Percentiles rank a stretch among this genome's conserved stretches.
Conservation (phyloP, 352 stramenopile genomes). For the Achlya hypogyna region DNA sequence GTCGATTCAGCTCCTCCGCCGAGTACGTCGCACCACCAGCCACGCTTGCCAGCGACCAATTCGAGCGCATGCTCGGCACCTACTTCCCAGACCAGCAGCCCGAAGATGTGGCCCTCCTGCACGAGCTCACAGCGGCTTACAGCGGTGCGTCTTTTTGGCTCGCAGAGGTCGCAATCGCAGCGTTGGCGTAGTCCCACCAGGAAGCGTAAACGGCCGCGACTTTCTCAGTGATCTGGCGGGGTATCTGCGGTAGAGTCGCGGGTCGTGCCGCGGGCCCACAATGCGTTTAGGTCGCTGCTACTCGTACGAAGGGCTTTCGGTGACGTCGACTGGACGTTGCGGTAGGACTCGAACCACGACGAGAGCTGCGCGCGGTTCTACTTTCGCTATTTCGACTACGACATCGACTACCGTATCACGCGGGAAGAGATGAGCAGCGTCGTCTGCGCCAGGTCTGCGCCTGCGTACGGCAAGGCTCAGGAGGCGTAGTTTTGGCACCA, state of each 20-base stretch:
- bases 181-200: background rate
- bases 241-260: background rate
- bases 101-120: background rate
- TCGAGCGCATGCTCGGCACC: slow-evolving; percentile 1
- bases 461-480: background rate
- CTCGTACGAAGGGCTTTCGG: background rate
- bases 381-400: slow-evolving; percentile 18
- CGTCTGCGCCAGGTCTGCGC: background rate
- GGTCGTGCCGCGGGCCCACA: no score
- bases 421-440: slow-evolving; percentile 11
- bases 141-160: background rate
- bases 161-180: no score
- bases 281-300: background rate
- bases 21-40: background rate
- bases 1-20: background rate
- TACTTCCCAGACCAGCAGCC: slow-evolving; percentile 4
- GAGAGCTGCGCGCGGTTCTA: slow-evolving; percentile 7
- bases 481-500: slow-evolving; percentile 9
- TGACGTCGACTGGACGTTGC: background rate
- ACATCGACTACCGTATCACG: slow-evolving; percentile 2
- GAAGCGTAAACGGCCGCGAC: background rate
- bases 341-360: background rate
- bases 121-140: slow-evolving; percentile 7
- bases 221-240: slow-evolving; percentile 1
- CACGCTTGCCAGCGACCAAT: background rate